These are phyloP conservation scores for Ophidiomyces ophidiicola DNA, from an alignment of 2,329 filamentous ascomycete species.

Conservation along the genomic window DNA sequence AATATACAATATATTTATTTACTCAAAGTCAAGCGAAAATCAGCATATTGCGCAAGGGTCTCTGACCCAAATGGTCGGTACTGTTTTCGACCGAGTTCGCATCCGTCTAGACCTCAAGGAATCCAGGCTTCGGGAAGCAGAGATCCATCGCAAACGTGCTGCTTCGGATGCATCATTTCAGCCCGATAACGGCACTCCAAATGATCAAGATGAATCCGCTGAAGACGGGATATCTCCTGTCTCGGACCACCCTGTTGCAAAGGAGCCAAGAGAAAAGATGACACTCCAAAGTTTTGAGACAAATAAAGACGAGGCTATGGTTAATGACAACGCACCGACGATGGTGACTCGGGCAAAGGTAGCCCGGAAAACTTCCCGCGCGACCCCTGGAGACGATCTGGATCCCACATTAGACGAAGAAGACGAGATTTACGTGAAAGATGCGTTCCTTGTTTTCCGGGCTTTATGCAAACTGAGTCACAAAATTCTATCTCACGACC, in stretches of 20 bases:
- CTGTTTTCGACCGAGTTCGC: constrained; percentile 92
- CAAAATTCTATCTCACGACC: constrained; percentile 76
- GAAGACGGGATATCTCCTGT: constrained; percentile 27
- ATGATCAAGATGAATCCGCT: constrained; percentile 37
- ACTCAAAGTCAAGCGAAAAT: constrained; percentile 86
- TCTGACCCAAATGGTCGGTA: constrained; percentile 95
- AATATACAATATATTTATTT: constrained; percentile 96
- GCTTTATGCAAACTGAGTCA: constrained; percentile 97
- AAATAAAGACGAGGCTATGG: constrained; percentile 53
- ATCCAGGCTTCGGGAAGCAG: constrained; percentile 44
- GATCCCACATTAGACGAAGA: constrained; percentile 47
- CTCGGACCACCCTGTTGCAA: constrained; percentile 37
- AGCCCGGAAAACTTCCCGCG: constrained; percentile 35
- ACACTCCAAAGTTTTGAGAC: constrained; percentile 59
- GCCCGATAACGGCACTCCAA: constrained; percentile 33
- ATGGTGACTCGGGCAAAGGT: constrained; percentile 50
- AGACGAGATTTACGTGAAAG: constrained; percentile 92
- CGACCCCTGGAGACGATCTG: constrained; percentile 30
- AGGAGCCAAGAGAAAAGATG: constrained; percentile 47
- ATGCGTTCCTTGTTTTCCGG: constrained; percentile 92
- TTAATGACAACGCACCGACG: constrained; percentile 55
- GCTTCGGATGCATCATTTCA: constrained; percentile 26
- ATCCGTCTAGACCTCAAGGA: constrained; percentile 77
- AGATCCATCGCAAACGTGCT: constrained; percentile 24
- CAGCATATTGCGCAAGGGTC: constrained; percentile 96